Base-by-base conservation (phyloP, 108 stramenopile genomes). In the Cyclostephanos tholiformis region DNA sequence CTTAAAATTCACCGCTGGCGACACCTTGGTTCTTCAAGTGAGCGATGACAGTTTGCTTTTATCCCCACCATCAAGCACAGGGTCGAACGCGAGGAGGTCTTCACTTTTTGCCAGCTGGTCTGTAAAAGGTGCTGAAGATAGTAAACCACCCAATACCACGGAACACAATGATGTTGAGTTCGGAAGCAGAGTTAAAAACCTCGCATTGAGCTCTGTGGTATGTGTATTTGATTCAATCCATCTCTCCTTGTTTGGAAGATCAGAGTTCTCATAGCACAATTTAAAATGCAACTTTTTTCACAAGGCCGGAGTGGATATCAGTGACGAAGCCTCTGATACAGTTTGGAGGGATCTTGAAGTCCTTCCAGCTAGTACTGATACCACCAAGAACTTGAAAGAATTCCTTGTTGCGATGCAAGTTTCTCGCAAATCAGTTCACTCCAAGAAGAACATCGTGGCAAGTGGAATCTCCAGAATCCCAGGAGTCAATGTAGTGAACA, bases 391-490 rank as follows among this genome's bases (percentile, higher is more conserved):
- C 23, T 20, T 19, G 35, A 68, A 87, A 39, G 94, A 95, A 73
- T 95, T 85, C 59, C 75, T 95, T 25, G 79, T 88, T 27, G 94
- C 91, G 7, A 91, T 91, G 91, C 73, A 70, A 56, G 79, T 95
- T 35, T 62, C 79, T n/a, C 71, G 68, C 0, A 85, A 88, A 46
- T 89, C 91, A 22, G 58, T 79, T 22, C 86, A 90, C 19, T 71
- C 72, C 1, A 72, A 70, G 19, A 85, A 87, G 48, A 88, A 73
- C 32, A 81, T 88, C 7, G 67, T 65, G 0, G 75, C 88, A 50
- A 56, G 57, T 44, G 94, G 91, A n/a, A 63, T 92, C 14, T 71
- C 82, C 67, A 92, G 86, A 53, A 67, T 91, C 6, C 79, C 89
- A n/a, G 94, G 91, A 12, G 67, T 92, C 4, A 83, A 84, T 49